These are phyloP conservation scores for Ceratopteris richardii DNA, from an alignment of 75 land plant species.

Conservation along the genomic window DNA sequence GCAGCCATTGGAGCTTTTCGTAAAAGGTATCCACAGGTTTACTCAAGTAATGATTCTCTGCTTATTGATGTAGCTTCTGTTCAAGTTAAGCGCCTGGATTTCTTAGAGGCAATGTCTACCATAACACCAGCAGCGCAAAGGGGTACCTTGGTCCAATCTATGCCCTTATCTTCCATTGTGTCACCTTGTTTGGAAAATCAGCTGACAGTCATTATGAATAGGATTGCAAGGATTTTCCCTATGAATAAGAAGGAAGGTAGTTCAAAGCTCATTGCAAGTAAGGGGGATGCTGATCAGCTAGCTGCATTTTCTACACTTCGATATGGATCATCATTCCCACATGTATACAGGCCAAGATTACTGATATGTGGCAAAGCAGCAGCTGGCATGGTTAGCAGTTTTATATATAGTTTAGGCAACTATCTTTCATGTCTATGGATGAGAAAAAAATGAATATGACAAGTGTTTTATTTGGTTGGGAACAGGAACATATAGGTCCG, in stretches of 20 bases:
- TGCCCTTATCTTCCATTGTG: conserved; percentile 72
- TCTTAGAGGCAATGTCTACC: conserved; percentile 84
- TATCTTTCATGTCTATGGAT: no score
- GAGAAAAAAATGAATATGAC: no score
- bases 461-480: conserved; percentile 19
- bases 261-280: conserved; percentile 12
- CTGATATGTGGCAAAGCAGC: conserved; percentile 75
- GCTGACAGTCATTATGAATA: conserved; percentile 43
- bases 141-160: conserved; percentile 71
- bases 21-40: conserved; percentile 91
- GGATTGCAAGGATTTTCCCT: conserved; percentile 61
- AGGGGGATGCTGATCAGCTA: conserved; percentile 35
- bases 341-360: conserved; percentile 75
- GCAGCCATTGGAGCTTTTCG: conserved; percentile 98
- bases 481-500: conserved; percentile 93
- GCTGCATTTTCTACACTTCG: conserved; percentile 49
- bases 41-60: conserved; percentile 92
- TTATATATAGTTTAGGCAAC: no score
- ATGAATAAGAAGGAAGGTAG: conserved; percentile 10
- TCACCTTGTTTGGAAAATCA: conserved; percentile 70
- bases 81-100: conserved; percentile 67
- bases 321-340: conserved; percentile 57
- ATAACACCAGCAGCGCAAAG: conserved; percentile 98
- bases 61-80: conserved; percentile 86
- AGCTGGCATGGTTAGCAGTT: conserved; percentile 69